Evolutionary conservation across 139 green algal species (phyloP).

Genomic region (Penium margaritaceum): DNA sequence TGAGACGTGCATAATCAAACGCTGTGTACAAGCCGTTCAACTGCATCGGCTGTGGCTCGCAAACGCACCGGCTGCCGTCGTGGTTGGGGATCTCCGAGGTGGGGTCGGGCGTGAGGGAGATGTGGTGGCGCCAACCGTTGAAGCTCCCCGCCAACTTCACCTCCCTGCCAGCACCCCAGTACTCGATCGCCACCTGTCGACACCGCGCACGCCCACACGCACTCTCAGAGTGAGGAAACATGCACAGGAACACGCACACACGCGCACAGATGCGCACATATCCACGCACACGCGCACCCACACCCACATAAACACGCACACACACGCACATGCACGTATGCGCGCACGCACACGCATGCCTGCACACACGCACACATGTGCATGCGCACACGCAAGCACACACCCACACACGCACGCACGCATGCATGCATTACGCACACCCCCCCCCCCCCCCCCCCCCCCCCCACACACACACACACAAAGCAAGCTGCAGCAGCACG

Average conservation of each 20-base stretch:
- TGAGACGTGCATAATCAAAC: too few species aligned
- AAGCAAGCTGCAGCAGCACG: too few species aligned
- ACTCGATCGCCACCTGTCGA: conserved; percentile 24
- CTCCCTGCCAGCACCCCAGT: conserved; percentile 15
- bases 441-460: too few species aligned
- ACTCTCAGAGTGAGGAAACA: background rate
- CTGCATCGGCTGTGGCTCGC: too few species aligned
- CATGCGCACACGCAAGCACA: background rate
- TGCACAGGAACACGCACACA: background rate
- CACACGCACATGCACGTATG: background rate
- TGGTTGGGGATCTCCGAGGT: conserved; percentile 8
- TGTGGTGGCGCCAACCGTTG: conserved; percentile 27
- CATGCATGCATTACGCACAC: too few species aligned
- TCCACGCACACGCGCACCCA: background rate
- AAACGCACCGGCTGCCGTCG: too few species aligned
- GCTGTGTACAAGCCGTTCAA: too few species aligned
- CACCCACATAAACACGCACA: background rate
- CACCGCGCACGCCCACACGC: background rate
- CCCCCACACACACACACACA: too few species aligned
- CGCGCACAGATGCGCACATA: too few species aligned
- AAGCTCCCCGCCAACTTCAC: conserved; percentile 34
- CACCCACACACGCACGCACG: too few species aligned
- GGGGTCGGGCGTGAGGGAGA: conserved; percentile 4
- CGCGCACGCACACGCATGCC: too few species aligned
- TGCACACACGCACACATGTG: too few species aligned